A percentile compares a stretch with the other conserved stretches of the same genome.
phyloP scores from a whole-genome alignment of 2,329 filamentous ascomycete genomes.

The Cytospora schulzeri region DNA sequence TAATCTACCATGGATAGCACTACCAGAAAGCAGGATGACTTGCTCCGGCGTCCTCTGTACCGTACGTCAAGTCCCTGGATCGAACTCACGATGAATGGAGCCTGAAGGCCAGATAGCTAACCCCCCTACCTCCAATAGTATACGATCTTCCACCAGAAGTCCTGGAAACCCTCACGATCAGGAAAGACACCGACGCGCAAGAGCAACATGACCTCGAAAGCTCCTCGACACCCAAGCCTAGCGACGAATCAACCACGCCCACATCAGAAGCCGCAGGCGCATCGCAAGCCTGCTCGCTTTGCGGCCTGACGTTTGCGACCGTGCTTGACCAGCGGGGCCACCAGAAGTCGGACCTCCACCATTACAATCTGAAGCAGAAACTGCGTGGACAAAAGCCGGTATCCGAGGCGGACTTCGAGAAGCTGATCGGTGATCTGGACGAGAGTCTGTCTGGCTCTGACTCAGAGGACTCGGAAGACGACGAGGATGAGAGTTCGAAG shows the following conservation, averaged over 20 bases:
- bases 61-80: slow-evolving; percentile 38
- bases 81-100: slow-evolving; percentile 18
- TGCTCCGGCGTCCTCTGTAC: slow-evolving; percentile 55
- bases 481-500: slow-evolving; percentile 51
- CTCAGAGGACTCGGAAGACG: slow-evolving; percentile 70
- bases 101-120: slow-evolving; percentile 31
- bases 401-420: slow-evolving; percentile 82
- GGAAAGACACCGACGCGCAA: slow-evolving; percentile 44
- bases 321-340: slow-evolving; percentile 84
- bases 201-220: slow-evolving; percentile 40
- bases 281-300: slow-evolving; percentile 80
- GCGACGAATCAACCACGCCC: slow-evolving; percentile 32
- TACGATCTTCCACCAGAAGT: slow-evolving; percentile 81
- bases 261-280: slow-evolving; percentile 47
- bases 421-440: slow-evolving; percentile 80
- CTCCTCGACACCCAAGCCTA: slow-evolving; percentile 28
- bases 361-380: slow-evolving; percentile 94
- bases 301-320: slow-evolving; percentile 69
- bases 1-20: slow-evolving; percentile 18
- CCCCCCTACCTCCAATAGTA: slow-evolving; percentile 49
- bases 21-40: slow-evolving; percentile 46
- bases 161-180: slow-evolving; percentile 66
- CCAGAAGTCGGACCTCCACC: slow-evolving; percentile 85
- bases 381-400: slow-evolving; percentile 73
- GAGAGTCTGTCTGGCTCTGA: slow-evolving; percentile 92